Evolutionary conservation across 2,329 filamentous ascomycete species (phyloP).

Genomic region (Lasiodiplodia sp.): DNA sequence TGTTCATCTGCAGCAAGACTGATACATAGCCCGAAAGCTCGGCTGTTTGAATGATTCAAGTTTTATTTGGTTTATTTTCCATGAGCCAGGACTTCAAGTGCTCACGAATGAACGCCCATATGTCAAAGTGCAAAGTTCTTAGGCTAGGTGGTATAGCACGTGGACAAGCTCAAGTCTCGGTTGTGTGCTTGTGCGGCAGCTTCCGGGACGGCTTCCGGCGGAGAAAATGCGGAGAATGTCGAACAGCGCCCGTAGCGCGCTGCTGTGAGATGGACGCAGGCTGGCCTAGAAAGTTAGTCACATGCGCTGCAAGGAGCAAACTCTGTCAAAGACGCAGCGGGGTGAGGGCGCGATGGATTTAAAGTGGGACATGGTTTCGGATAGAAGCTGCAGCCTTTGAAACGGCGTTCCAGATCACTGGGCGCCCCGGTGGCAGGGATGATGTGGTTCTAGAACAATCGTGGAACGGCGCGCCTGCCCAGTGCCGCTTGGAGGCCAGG

Average conservation of each 20-base stretch:
- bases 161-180: neutral
- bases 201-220: neutral
- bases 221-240: neutral
- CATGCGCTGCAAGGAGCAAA: neutral
- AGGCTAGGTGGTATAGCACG: neutral
- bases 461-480: slow-evolving; percentile 1
- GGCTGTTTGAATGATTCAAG: too few relatives aligned
- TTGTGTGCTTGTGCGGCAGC: too few relatives aligned
- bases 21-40: neutral
- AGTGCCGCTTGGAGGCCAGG: slow-evolving; percentile 10
- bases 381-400: slow-evolving; percentile 14
- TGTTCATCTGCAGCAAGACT: neutral
- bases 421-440: slow-evolving; percentile 15
- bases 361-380: slow-evolving; percentile 27
- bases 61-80: too few relatives aligned
- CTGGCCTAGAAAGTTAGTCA: neutral
- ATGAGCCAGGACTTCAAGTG: neutral
- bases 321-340: neutral
- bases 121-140: neutral
- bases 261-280: neutral
- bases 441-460: slow-evolving; percentile 19
- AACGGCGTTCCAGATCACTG: slow-evolving; percentile 20
- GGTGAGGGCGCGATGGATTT: slow-evolving; percentile 9
- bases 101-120: neutral
- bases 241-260: neutral